These are phyloP conservation scores for Hypericum perforatum DNA, from an alignment of 345 rosid species.

Conservation along the genomic window DNA sequence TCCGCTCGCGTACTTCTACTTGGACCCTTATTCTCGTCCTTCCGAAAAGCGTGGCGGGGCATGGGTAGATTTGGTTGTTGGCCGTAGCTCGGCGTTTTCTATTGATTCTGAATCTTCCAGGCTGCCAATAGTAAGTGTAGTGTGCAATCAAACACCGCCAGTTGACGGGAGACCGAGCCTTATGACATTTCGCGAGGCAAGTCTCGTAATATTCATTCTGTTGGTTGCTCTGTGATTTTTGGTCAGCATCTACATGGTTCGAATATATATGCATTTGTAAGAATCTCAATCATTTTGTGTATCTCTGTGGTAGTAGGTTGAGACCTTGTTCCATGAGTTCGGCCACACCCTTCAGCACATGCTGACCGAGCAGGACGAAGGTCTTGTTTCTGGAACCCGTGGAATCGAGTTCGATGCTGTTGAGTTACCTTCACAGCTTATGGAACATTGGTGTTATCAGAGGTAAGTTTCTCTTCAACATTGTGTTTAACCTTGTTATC, in stretches of 20 bases:
- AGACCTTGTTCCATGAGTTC: slow-evolving; percentile 93
- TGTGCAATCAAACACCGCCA: slow-evolving; percentile 93
- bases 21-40: slow-evolving; percentile 95
- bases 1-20: slow-evolving; percentile 80
- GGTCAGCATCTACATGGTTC: too few relatives aligned
- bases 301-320: slow-evolving; percentile 42
- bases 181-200: slow-evolving; percentile 87
- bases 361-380: slow-evolving; percentile 84
- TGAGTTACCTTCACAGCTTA: slow-evolving; percentile 88
- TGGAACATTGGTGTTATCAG: slow-evolving; percentile 99
- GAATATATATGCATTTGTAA: too few relatives aligned
- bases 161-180: slow-evolving; percentile 88
- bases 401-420: slow-evolving; percentile 94
- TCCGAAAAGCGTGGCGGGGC: slow-evolving; percentile 84
- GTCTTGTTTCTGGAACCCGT: slow-evolving; percentile 84
- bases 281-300: background rate
- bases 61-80: slow-evolving; percentile 85
- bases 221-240: too few relatives aligned
- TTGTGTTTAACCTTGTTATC: too few relatives aligned
- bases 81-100: slow-evolving; percentile 63
- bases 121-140: slow-evolving; percentile 83
- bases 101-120: slow-evolving; percentile 34
- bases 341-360: slow-evolving; percentile 97
- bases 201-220: background rate
- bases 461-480: slow-evolving; percentile 26